Base-by-base conservation (phyloP, 768 basidiomycete genomes). In the Trametes meyenii region DNA sequence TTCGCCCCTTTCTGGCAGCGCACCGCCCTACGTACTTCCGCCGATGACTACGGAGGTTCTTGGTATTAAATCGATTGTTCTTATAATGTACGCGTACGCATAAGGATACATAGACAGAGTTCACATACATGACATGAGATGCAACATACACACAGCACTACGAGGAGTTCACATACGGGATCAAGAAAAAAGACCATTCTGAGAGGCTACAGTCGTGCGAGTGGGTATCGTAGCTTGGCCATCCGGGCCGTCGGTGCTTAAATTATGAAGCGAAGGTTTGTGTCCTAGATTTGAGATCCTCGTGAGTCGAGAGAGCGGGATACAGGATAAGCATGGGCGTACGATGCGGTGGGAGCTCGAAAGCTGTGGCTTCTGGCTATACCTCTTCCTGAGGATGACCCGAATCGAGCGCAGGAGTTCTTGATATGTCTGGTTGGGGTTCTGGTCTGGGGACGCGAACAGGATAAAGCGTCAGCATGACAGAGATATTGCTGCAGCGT, bases 291-390 rank as follows among this genome's bases (percentile, higher is more conserved):
- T 33, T 2, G 24, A 12, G 5, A 17, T 8, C 11, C 3, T 2
- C 16, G 36, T 33, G 21, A 55, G 26, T 1, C 2, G 53, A 3
- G 7, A 29, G 1, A 35, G 14, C 12, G n/a, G 35, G 12, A 21
- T 19, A 29, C 17, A 24, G 35, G 48, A 39, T 40, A 73, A 10
- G 23, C 5, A 24, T 7, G 8, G 6, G 39, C 78, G 64, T 50
- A 82, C 89, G 54, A 90, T 86, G 14, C 76, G 82, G 67, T 91
- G 89, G 8, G 89, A 89, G 62, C 86, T 88, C 7, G 87, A 87
- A 13, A 92, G 70, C 70, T 90, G 90, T 3, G 88, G 86, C 63
- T 82, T 87, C 78, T 92, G 89, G 66, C 80, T 83, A 70, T 81
- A 92, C 60, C 82, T 77, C 21, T 83, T 81, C 51, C 80, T 75